Evolutionary conservation across 1,139 yeast genomes (phyloP), one percentile per base, ranked within the genome.

Genomic region (Magnusiomyces suaveolens): DNA sequence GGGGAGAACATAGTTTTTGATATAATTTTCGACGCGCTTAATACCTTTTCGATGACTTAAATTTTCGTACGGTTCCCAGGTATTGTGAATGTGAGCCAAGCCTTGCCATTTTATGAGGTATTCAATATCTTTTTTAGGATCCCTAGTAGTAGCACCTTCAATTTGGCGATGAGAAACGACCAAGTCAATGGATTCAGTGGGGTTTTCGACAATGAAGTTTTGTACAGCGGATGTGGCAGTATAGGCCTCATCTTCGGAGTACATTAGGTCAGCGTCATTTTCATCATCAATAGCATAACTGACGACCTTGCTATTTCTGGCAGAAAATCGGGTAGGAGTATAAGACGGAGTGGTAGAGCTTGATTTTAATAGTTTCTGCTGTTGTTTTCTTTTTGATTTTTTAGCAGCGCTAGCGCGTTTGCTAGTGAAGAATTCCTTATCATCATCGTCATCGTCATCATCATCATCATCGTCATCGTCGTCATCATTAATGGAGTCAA

Each of bases 61-160:
- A 3, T 75, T 74, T 10, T 74, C 72, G 69, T 85, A 90, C 1
- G 80, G 69, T 67, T 90, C 96, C 97, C 97, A 94, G 0, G 96
- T 84, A 67, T 92, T 92, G 71, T 92, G 99, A 60, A 92, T 75
- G 72, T 94, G 98, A 18, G 97, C 87, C 58, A 82, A 77, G 54
- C 81, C 87, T 26, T 80, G 77, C 98, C 99, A 94, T 71, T 94
- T 94, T 62, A 94, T 79, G 39, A 63, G 63, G 61, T 64, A 71
- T 58, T 71, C 72, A 38, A 70, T 60, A 51, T 67, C 66, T 49
- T 56, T 58, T 56, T 67, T 66, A 12, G 73, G 72, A 54, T 70
- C 69, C 21, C 56, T 55, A 20, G 60, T 57, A 25, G 58, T 59
- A 3, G 57, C 60, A 14, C 63, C 66, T 29, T 60, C 64, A 10